Evolutionary conservation across 2,329 filamentous ascomycete species (phyloP).

Genomic region (Aspergillus vadensis): DNA sequence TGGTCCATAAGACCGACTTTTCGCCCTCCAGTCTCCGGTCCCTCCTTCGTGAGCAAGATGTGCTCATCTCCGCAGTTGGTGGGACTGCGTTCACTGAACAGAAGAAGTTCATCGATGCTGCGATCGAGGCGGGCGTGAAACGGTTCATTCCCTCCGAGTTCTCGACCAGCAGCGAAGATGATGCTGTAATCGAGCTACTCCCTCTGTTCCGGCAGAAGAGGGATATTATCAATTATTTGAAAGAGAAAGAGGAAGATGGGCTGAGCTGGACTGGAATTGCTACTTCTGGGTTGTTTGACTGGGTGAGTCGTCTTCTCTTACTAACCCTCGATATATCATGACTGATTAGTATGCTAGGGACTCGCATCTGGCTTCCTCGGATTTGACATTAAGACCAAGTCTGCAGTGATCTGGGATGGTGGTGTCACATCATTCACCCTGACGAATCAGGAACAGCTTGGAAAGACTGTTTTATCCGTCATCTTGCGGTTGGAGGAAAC

Average conservation of each 20-base stretch:
- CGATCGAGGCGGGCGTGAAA: conserved; percentile 34
- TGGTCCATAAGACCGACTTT: conserved; percentile 28
- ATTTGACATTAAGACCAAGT: conserved; percentile 53
- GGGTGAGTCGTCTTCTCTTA: conserved; percentile 34
- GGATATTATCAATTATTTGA: conserved; percentile 54
- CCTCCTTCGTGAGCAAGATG: conserved; percentile 33
- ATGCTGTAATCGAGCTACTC: conserved; percentile 26
- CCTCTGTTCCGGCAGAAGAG: conserved; percentile 30
- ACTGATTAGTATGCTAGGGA: conserved; percentile 35
- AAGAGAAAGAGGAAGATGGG: conserved; percentile 46
- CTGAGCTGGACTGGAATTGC: conserved; percentile 64
- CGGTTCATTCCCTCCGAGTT: conserved; percentile 40
- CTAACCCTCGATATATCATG: not conserved
- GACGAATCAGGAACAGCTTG: conserved; percentile 56
- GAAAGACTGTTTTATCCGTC: conserved; percentile 54
- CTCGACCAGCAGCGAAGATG: conserved; percentile 30
- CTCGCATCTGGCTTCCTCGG: conserved; percentile 55
- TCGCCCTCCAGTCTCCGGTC: conserved; percentile 24
- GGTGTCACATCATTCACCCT: conserved; percentile 56
- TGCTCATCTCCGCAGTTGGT: conserved; percentile 33
- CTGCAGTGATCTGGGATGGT: conserved; percentile 58
- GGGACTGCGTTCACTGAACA: conserved; percentile 29
- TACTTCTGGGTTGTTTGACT: conserved; percentile 64
- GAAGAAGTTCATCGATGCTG: conserved; percentile 35
- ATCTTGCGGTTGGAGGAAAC: conserved; percentile 55